Evolutionary conservation across 2,329 filamentous ascomycete genomes (phyloP), one percentile per base, ranked within the genome.

Genomic region (Xylaria sp.): DNA sequence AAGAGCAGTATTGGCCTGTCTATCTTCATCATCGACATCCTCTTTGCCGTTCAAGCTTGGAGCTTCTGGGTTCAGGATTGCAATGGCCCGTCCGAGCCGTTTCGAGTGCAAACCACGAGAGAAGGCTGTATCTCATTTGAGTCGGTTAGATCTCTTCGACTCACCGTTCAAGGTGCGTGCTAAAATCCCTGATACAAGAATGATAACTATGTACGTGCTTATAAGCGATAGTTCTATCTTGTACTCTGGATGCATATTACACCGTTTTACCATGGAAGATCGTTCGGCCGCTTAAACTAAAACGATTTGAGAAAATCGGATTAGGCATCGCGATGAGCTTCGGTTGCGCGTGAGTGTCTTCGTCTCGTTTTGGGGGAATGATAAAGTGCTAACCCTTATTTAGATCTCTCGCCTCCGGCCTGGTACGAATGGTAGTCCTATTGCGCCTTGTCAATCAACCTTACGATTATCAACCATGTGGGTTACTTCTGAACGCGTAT

Each of bases 251-350:
- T 63, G 51, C 51, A 2, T 71, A 70, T 48, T 68, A 72, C 21
- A 69, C 65, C 1, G 12, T 72, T 47, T 27, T 73, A 1, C 69
- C 70, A 4, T 74, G 71, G 71, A 71, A 60, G 61, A 72, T 74
- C 14, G 68, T 73, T 24, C 61, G 61, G 11, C 34, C 59, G 4
- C 69, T 74, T 27, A 39, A 64, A n/a, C 62, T 74, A 19, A 61
- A 67, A 14, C 58, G 54, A 47, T 64, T 68, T 17, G 71, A 74
- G n/a, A 73, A 71, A 57, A 61, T 72, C 9, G 69, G 71, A 9
- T 42, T 74, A 9, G 67, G 50, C 8, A 56, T 73, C n/a, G 70
- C 69, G 12, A 72, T 73, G 69, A 73, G 72, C 39, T 70, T 73
- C 9, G 72, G 72, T 27, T 60, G 50, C 47, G 48, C 66, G 72